Evolutionary conservation across 306 rosid species (phyloP), one percentile per base, ranked within the genome.

Genomic region (Heteromeles arbutifolia): DNA sequence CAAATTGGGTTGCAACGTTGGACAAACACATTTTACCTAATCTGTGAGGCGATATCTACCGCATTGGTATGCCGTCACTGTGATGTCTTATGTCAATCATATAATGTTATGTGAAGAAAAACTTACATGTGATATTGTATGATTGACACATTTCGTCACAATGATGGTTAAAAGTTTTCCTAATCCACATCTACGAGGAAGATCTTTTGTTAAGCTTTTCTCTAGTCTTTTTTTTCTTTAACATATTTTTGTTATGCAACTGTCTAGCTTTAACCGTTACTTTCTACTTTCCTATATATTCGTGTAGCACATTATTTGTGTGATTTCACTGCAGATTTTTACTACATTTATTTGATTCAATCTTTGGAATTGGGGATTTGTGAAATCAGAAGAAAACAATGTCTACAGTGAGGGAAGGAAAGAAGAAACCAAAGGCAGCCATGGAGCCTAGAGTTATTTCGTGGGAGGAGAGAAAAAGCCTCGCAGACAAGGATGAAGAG

Each of bases 401-500:
- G 84, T 76, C 78, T n/a, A n/a, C 59, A 14, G 12, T 15, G 14
- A 69, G 50, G 39, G 77, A 78, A 53, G 79, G 67, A 19, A 77
- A 34, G 43, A 75, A 69, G 61, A 70, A 78, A 17, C 39, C 65
- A 45, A 56, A 78, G 77, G 52, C 44, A 6, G 39, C n/a, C 4
- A 44, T 22, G 39, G 18, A 41, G 72, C 21, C 67, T 0, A 43
- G 48, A 59, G 7, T 34, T 74, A 7, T 64, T 34, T 78, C 82
- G 2, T 78, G 82, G 82, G 72, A 70, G 45, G 80, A 82, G 66
- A 82, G 56, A 50, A 82, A 82, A 34, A 26, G 14, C 52, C 34
- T 69, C 25, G 82, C 82, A 39, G 85, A 82, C 68, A 65, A 32
- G 45, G 77, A 78, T 15, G 80, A 76, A 44, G 65, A 78, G 25